Evolutionary conservation across 495 filamentous ascomycete species (phyloP), one percentile per base, ranked within the genome.

Genomic region (Neurospora intermedia): DNA sequence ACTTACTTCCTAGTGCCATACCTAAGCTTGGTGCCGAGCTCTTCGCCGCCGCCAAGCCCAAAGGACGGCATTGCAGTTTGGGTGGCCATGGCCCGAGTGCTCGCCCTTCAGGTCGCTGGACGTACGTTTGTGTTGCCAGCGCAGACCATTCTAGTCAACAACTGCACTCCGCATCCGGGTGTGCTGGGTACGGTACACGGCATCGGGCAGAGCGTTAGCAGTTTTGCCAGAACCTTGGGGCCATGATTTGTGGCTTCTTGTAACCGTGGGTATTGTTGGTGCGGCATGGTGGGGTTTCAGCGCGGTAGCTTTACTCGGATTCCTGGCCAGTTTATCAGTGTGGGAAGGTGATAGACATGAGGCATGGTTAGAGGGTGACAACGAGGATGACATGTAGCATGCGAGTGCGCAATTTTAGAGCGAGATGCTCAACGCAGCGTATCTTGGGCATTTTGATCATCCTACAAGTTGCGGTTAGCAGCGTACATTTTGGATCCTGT

Each of bases 141-240:
- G 16, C 89, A 90, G 27, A 89, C 90, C 3, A 95, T 97, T 72
- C 83, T 97, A 8, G 85, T 95, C 41, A 96, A 95, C 76, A 96
- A 97, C 79, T 91, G 90, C 82, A 91, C 89, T 66, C 92, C 93
- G 2, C 92, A 94, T 76, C 93, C 93, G 0, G 89, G 87, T 39
- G 92, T 95, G 7, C 85, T 97, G 11, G 92, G 92, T 1, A 94
- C 92, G 3, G 87, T 96, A 42, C 93, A 97, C 81, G 93, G 93
- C 6, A 86, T 95, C 27, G 93, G 89, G 11, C 91, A 94, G 81
- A 92, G 87, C 74, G 91, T 91, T 10, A 90, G 87, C 43, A 90
- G 87, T 43, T 87, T 89, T 38, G 90, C 90, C 62, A 85, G 93
- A 46, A 93, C 93, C 4, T 80, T 95, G 27, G 93, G 92, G 0